Conservation (phyloP, 768 basidiomycete species). For the Coprinopsis marcescibilis region DNA sequence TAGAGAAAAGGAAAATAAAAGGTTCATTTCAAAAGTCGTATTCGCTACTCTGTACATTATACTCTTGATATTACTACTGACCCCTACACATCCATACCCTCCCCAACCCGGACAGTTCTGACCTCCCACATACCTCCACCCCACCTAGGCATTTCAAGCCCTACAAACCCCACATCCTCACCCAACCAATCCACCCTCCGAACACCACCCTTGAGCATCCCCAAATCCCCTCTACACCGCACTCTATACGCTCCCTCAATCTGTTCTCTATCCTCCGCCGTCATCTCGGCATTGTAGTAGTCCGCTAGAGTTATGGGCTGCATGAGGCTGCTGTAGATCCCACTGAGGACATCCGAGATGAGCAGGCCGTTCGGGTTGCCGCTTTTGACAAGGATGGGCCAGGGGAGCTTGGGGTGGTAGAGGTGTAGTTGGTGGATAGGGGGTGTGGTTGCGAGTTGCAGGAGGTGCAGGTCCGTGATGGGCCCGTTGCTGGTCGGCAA, state of each 20-base stretch:
- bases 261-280: conserved; percentile 9
- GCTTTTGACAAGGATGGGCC: conserved; percentile 13
- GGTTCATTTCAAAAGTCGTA: too few relatives aligned
- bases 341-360: conserved; percentile 11
- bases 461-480: conserved; percentile 9
- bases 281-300: conserved; percentile 14
- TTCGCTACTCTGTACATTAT: too few relatives aligned
- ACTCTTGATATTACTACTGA: too few relatives aligned
- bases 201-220: conserved; percentile 1
- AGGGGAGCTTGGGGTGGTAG: conserved; percentile 13
- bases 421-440: conserved; percentile 9
- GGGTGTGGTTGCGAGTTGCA: conserved; percentile 13
- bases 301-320: conserved; percentile 9
- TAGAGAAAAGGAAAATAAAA: too few relatives aligned
- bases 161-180: conserved; percentile 1
- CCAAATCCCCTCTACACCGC: conserved; percentile 4
- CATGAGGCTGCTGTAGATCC: conserved; percentile 5
- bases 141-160: background rate
- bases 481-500: conserved; percentile 9
- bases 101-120: conserved; percentile 21
- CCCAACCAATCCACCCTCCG: conserved; percentile 9
- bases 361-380: conserved; percentile 9
- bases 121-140: conserved; percentile 11
- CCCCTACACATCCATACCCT: too few relatives aligned
- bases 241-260: conserved; percentile 11